Evolutionary conservation across 2,329 filamentous ascomycete species (phyloP), one percentile per base, ranked within the genome.

Genomic region (Cercospora sesami): DNA sequence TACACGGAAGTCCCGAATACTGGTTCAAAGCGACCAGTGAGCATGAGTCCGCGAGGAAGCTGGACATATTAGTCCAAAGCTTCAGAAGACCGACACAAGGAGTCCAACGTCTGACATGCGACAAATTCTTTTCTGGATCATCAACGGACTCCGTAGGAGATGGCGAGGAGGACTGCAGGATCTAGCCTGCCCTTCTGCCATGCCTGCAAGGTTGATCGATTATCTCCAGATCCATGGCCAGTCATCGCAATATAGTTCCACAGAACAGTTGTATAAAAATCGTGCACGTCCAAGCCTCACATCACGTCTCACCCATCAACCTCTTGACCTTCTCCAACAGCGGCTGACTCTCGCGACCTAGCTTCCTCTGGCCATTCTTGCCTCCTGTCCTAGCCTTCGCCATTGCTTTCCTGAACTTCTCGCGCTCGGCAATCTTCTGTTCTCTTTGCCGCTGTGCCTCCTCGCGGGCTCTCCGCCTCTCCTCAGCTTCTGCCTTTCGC

Each of bases 271-370:
- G 36, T n/a, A 39, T 39, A 14, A 8, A n/a, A 39, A 7, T 16
- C 14, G 14, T 53, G 48, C 48, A 26, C 21, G 21, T 53, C 48
- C 48, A 53, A 26, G 10, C 48, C 23, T 36, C 31, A 36, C 31
- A 3, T 64, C 61, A 64, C n/a, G 61, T 68, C 60, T 70, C 74
- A 2, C 83, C 85, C 69, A 95, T 86, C 79, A 96, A 83, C 77
- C 84, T 89, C 83, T 90, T 90, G 36, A 94, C 90, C 80, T 90
- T 92, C 75, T 93, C 90, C 65, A 97, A 81, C 74, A 97, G 75
- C 42, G 94, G 84, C 36, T 85, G 86, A 74, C 93, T 94, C 83
- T 96, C 93, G 69, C 92, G 85, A 1, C 93, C 93, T 59, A 97
- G 79, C 81, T 92, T 94, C 79, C 90, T 86, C 81, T 91, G 89